Evolutionary conservation across 768 basidiomycete genomes (phyloP).

Genomic region (Lentinula aciculospora): DNA sequence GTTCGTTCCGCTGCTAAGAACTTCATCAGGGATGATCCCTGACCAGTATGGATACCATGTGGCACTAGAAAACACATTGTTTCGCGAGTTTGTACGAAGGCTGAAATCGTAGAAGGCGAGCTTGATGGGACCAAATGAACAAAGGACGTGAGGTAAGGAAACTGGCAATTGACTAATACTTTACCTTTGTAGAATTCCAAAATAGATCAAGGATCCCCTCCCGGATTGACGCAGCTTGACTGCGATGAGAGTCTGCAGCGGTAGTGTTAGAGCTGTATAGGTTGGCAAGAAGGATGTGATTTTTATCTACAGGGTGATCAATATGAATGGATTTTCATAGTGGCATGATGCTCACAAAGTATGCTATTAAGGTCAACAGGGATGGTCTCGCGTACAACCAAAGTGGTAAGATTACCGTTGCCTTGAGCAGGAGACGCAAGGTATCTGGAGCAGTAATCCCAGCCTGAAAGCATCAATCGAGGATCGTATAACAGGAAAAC

Average conservation of each 20-base stretch:
- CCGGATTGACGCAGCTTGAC: constrained; percentile 52
- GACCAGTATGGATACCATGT: constrained; percentile 86
- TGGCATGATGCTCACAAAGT: constrained; percentile 49
- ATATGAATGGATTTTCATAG: neutral
- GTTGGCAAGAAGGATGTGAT: constrained; percentile 52
- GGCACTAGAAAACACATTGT: constrained; percentile 63
- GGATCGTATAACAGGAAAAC: neutral
- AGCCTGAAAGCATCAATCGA: constrained; percentile 20
- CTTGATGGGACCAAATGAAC: constrained; percentile 11
- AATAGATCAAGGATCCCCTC: constrained; percentile 77
- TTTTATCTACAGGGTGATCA: constrained; percentile 42
- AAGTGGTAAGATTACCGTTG: constrained; percentile 54
- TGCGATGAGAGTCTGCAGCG: constrained; percentile 42
- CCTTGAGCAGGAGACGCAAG: constrained; percentile 25
- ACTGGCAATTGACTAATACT: neutral
- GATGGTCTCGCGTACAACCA: constrained; percentile 66
- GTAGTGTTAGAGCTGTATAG: constrained; percentile 44
- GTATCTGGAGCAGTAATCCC: constrained; percentile 54
- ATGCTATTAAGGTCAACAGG: constrained; percentile 83
- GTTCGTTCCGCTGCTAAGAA: constrained; percentile 48
- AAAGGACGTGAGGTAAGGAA: neutral
- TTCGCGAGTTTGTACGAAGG: constrained; percentile 58
- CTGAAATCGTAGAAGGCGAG: constrained; percentile 94
- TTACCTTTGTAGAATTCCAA: constrained; percentile 71
- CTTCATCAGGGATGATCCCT: constrained; percentile 72